phyloP scores from a whole-genome alignment of 2,329 filamentous ascomycete species.

The Cadophora malorum region DNA sequence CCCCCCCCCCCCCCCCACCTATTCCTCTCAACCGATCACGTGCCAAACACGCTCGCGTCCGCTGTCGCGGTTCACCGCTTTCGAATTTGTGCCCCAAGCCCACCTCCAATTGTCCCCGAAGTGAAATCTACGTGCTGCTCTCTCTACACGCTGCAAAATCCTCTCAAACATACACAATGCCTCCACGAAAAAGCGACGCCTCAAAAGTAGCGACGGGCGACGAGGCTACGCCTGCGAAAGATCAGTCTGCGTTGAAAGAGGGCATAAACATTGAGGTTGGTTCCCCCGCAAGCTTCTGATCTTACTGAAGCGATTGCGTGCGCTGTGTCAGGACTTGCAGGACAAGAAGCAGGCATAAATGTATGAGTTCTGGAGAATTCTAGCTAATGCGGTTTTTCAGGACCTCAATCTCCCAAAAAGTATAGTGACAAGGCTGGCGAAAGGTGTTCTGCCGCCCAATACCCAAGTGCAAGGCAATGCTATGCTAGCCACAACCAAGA shows the following conservation, averaged over 20 bases:
- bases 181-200: constrained; percentile 61
- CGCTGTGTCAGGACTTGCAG: not conserved
- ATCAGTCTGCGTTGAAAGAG: constrained; percentile 36
- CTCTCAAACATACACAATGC: constrained; percentile 51
- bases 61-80: constrained; percentile 14
- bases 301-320: not conserved
- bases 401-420: constrained; percentile 81
- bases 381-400: constrained; percentile 48
- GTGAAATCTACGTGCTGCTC: not conserved
- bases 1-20: not conserved
- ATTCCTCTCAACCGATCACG: not conserved
- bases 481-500: constrained; percentile 78
- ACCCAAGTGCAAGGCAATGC: constrained; percentile 86
- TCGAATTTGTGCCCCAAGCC: constrained; percentile 7
- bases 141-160: not conserved
- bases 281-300: constrained; percentile 4
- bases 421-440: constrained; percentile 80
- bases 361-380: not conserved
- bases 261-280: constrained; percentile 58
- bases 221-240: constrained; percentile 45
- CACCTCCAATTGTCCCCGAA: constrained; percentile 17
- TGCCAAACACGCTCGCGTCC: constrained; percentile 14
- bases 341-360: not conserved
- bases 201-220: constrained; percentile 55
- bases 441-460: constrained; percentile 79